Percentiles rank a stretch among this genome's conserved stretches.
Conservation (phyloP, 768 basidiomycete genomes). For the Trametes villosa region DNA sequence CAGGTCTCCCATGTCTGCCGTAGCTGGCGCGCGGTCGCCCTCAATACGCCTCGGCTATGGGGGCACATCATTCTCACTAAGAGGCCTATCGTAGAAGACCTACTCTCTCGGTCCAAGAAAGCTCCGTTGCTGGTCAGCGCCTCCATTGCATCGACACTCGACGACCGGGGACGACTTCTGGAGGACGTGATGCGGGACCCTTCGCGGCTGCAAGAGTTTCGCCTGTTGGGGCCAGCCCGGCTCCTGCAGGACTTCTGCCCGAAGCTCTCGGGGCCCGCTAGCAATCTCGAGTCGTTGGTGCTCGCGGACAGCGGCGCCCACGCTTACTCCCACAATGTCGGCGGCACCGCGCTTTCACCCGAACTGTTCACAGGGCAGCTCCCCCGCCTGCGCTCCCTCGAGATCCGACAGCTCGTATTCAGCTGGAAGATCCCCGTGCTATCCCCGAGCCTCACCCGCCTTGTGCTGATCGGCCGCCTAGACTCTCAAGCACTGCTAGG, state of each 20-base stretch:
- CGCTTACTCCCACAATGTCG: neutral
- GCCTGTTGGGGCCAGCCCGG: neutral
- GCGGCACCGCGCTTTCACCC: neutral
- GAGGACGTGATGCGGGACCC: constrained; percentile 1
- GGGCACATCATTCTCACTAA: constrained; percentile 7
- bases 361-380: neutral
- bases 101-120: constrained; percentile 11
- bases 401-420: constrained; percentile 2
- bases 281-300: neutral
- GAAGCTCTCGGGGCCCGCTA: neutral
- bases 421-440: constrained; percentile 2
- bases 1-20: constrained; percentile 12
- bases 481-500: constrained; percentile 2
- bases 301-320: neutral
- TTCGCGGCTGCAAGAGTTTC: constrained; percentile 5
- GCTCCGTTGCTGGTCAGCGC: constrained; percentile 15
- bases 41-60: constrained; percentile 14
- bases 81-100: neutral
- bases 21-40: constrained; percentile 13
- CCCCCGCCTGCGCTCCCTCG: constrained; percentile 5
- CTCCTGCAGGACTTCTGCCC: neutral
- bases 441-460: constrained; percentile 1
- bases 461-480: neutral
- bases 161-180: neutral
- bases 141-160: neutral